phyloP scores from a whole-genome alignment of 2,329 filamentous ascomycete genomes.

The Talaromyces sp. region DNA sequence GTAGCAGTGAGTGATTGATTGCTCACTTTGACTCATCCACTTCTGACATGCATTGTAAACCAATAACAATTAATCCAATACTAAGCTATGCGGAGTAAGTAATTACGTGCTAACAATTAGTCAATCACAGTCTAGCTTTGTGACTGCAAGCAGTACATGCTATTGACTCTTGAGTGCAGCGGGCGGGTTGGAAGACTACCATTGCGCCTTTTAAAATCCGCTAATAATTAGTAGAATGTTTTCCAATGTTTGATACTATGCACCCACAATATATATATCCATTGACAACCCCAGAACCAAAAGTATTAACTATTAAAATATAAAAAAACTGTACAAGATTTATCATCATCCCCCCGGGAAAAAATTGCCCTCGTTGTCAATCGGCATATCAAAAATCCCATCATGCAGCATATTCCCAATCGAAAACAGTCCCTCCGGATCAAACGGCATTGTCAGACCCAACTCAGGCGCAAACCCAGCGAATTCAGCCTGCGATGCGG shows the following conservation, averaged over 20 bases:
- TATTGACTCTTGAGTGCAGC: too few species aligned
- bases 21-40: neutral
- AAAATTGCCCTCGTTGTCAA: conserved; percentile 11
- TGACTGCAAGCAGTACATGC: neutral
- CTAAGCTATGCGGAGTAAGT: conserved; percentile 17
- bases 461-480: conserved; percentile 21
- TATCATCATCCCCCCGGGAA: neutral
- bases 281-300: too few species aligned
- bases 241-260: too few species aligned
- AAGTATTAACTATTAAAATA: neutral
- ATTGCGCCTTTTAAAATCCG: too few species aligned
- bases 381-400: conserved; percentile 19
- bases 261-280: neutral
- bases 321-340: too few species aligned
- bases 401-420: conserved; percentile 29
- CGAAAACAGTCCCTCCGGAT: conserved; percentile 23
- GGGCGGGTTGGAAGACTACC: too few species aligned
- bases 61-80: too few species aligned
- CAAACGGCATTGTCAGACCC: conserved; percentile 20
- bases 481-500: conserved; percentile 15
- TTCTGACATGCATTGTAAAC: neutral
- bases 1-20: too few species aligned
- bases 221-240: too few species aligned
- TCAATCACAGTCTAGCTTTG: neutral
- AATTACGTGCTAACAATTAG: conserved; percentile 31